Evolutionary conservation across 345 rosid species (phyloP).

Genomic region (Sisymbrium altissimum): DNA sequence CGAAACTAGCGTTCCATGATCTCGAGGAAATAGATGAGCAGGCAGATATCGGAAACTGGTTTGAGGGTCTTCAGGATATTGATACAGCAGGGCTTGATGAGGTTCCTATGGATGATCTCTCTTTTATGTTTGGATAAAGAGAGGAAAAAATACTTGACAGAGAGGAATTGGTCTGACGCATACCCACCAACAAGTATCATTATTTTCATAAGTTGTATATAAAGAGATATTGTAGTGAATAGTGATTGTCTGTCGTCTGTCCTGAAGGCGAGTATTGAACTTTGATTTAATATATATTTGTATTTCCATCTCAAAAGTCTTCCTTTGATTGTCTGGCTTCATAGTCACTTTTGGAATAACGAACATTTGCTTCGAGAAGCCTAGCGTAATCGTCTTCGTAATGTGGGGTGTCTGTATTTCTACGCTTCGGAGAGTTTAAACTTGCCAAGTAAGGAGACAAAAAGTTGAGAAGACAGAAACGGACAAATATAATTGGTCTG

Average conservation of each 20-base stretch:
- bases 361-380: neutral
- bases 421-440: neutral
- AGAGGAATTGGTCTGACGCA: conserved; percentile 17
- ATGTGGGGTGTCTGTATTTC: neutral
- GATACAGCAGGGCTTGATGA: conserved; percentile 73
- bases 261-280: conserved; percentile 12
- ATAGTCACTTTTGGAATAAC: neutral
- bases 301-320: neutral
- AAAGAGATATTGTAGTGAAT: conserved; percentile 14
- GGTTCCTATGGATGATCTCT: conserved; percentile 93
- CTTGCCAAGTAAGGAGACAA: neutral
- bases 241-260: neutral
- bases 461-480: neutral
- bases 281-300: neutral
- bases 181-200: neutral
- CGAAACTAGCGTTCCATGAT: conserved; percentile 48
- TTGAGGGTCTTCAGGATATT: conserved; percentile 72
- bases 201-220: conserved; percentile 18
- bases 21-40: conserved; percentile 53
- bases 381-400: neutral
- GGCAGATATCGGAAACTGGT: conserved; percentile 62
- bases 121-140: conserved; percentile 34
- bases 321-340: neutral
- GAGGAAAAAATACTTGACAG: neutral
- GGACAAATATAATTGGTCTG: neutral